A percentile compares a stretch with the other conserved stretches of the same genome.
These are phyloP conservation scores for Amanita jacksonii DNA, from an alignment of 768 basidiomycete genomes.

Conservation along the genomic window DNA sequence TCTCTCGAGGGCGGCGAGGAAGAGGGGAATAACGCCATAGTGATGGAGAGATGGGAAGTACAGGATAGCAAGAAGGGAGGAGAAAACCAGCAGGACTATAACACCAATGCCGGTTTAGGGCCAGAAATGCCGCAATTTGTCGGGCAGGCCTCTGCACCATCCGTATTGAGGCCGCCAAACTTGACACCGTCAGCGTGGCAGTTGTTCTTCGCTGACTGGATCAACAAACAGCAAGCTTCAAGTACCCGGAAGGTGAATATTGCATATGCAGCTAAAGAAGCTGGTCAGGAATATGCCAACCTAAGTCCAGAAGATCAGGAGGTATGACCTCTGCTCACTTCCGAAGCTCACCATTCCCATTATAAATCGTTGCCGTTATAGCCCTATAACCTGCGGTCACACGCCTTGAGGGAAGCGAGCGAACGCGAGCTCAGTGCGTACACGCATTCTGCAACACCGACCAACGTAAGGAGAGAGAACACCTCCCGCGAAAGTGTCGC, in stretches of 20 bases:
- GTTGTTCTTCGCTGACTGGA: constrained; percentile 93
- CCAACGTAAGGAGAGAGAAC: constrained; percentile 93
- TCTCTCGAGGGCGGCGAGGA: no score
- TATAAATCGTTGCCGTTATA: constrained; percentile 27
- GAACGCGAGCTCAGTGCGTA: constrained; percentile 78
- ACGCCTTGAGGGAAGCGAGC: constrained; percentile 75
- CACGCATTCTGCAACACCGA: constrained; percentile 82
- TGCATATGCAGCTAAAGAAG: constrained; percentile 91
- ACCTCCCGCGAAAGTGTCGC: constrained; percentile 73
- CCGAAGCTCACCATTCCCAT: constrained; percentile 24
- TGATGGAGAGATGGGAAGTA: no score
- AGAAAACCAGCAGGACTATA: no score
- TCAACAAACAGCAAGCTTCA: constrained; percentile 74
- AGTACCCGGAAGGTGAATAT: constrained; percentile 86
- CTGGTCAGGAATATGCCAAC: constrained; percentile 81
- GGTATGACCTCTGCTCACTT: constrained; percentile 35
- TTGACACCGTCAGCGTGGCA: constrained; percentile 94
- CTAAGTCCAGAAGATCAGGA: constrained; percentile 77
- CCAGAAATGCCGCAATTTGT: no score
- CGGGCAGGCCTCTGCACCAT: no score
- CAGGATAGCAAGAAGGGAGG: no score
- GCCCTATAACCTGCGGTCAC: constrained; percentile 82
- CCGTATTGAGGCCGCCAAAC: constrained; percentile 78
- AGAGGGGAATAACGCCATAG: no score
- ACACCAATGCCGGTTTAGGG: no score